phyloP scores from a whole-genome alignment of 192 early-diverging fungal species.

The Allomyces javanicus region DNA sequence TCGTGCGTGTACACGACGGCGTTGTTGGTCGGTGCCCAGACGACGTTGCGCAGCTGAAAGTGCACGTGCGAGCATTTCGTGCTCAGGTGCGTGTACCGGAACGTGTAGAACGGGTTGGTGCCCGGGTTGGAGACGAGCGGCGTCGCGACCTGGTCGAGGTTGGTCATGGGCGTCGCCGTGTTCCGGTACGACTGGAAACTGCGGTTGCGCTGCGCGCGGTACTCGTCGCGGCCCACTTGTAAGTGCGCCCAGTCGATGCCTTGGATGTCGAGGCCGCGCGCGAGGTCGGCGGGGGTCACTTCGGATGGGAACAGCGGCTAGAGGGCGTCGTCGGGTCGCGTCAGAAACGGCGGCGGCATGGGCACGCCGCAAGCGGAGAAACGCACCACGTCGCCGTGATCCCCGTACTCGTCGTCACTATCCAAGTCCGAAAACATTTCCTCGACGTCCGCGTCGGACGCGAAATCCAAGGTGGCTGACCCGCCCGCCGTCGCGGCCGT shows the following conservation, averaged over 20 bases:
- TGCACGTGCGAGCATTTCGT: slow-evolving; percentile 14
- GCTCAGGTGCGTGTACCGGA: slow-evolving; percentile 12
- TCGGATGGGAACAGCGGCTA: slow-evolving; percentile 4
- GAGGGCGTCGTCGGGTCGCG: too few relatives aligned
- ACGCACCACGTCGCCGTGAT: too few relatives aligned
- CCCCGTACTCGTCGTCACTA: too few relatives aligned
- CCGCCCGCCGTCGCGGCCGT: too few relatives aligned
- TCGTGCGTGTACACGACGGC: slow-evolving; percentile 18
- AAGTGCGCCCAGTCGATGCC: slow-evolving; percentile 30
- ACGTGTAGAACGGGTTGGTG: slow-evolving; percentile 7
- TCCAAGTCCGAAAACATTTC: too few relatives aligned
- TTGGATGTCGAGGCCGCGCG: slow-evolving; percentile 25
- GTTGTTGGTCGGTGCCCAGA: slow-evolving; percentile 19
- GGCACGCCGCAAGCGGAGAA: too few relatives aligned
- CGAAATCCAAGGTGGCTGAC: too few relatives aligned
- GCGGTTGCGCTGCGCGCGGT: slow-evolving; percentile 18
- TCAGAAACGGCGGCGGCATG: too few relatives aligned
- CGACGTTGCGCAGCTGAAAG: slow-evolving; percentile 22
- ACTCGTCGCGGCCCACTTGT: slow-evolving; percentile 20
- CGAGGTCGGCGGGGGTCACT: slow-evolving; percentile 8
- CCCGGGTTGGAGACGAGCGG: slow-evolving; percentile 7
- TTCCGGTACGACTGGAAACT: slow-evolving; percentile 25
- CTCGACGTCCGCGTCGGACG: too few relatives aligned
- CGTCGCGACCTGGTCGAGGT: slow-evolving; percentile 8
- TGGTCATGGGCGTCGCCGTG: slow-evolving; percentile 2